Conservation (phyloP, 78 protist genomes). For the Neovahlkampfia damariscottae region DNA sequence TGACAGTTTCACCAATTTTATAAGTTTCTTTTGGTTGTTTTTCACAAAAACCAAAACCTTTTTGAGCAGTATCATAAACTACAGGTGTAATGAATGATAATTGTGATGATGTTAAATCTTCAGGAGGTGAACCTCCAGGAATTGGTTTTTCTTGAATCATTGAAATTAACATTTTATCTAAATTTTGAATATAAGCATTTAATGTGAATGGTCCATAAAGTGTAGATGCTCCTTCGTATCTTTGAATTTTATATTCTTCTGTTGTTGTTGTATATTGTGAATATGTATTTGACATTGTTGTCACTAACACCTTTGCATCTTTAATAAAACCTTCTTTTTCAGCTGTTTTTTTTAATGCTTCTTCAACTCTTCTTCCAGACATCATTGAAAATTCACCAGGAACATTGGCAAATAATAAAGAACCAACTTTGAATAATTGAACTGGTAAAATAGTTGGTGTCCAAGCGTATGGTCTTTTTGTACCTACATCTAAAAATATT, state of each 20-base stretch:
- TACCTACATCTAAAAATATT: conserved; percentile 51
- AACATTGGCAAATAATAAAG: conserved; percentile 37
- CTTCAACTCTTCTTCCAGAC: conserved; percentile 58
- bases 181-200: neutral
- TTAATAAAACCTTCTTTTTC: no score
- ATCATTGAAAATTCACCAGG: conserved; percentile 70
- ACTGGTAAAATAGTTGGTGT: neutral
- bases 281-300: conserved; percentile 51
- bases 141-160: neutral
- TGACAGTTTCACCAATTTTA: neutral
- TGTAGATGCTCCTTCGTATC: conserved; percentile 66
- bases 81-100: neutral
- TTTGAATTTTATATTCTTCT: conserved; percentile 49
- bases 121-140: neutral
- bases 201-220: conserved; percentile 43
- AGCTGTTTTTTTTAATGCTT: conserved; percentile 22
- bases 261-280: conserved; percentile 49
- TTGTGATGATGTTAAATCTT: neutral
- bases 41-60: neutral
- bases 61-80: neutral
- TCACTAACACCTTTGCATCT: conserved; percentile 37
- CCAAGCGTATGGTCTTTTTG: neutral
- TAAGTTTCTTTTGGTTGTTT: neutral
- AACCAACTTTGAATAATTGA: conserved; percentile 3
- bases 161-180: neutral